Base-by-base conservation (phyloP, 2,329 filamentous ascomycete species). In the Clarireedia paspali region DNA sequence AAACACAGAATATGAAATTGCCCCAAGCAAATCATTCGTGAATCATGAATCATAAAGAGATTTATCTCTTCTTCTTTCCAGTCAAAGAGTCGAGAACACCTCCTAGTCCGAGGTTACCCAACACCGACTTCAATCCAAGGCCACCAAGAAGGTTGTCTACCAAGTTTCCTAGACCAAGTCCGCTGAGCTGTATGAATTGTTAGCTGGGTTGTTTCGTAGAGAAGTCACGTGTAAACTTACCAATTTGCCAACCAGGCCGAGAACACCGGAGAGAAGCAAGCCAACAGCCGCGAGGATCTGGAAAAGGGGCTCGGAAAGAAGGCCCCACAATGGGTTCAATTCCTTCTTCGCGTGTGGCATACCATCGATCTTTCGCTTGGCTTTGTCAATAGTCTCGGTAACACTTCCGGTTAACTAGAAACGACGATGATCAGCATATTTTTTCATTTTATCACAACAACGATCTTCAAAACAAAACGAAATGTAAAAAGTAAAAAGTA, bases 261-360 rank as follows among this genome's bases (percentile, higher is more conserved):
- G 77, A 0, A 96, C 91, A 70, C 91, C 91, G 51, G 78, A 85
- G 59, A 96, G 77, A 60, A 96, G 72, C 57, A 96, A 74, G 23
- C 91, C 91, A 47, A 96, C 91, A 10, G 89, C 91, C 7, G 91
- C 89, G 49, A 96, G 80, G 69, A 96, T 96, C 79, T 96, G 91
- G 80, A 91, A 89, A 23, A 96, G 76, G 10, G 91, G 91, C 77
- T 96, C 89, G 23, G 67, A 63, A 14, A 94, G 76, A 49, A 96
- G 77, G 30, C 77, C 83, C 90, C 91, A 95, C 30, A 96, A 82
- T 10, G 91, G 91, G 75, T 92, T 96, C 59, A 96, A 80, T 76
- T 92, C 85, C 79, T 95, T 92, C 85, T 96, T 95, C 45, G 90
- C 91, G 63, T 95, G 88, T 5, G 91, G 91, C 88, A 96, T 94